phyloP scores from a whole-genome alignment of 768 basidiomycete species.

The Boletales sp. region DNA sequence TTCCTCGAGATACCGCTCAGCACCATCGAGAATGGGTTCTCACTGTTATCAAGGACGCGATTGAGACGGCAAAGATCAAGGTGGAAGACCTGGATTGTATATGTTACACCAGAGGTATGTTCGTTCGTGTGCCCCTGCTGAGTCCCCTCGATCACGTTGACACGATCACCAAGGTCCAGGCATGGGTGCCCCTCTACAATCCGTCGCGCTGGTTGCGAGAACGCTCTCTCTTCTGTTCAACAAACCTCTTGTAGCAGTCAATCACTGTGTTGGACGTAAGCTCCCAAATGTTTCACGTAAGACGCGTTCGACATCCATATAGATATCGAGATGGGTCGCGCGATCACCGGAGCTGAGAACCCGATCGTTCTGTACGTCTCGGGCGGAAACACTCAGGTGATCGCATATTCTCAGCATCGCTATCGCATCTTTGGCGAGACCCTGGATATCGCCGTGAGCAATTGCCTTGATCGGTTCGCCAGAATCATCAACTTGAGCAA shows the following conservation, averaged over 20 bases:
- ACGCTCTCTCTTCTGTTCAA: conserved; percentile 82
- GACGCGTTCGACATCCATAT: conserved; percentile 1
- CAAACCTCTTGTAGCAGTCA: conserved; percentile 96
- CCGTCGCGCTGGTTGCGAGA: conserved; percentile 90
- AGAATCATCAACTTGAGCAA: conserved; percentile 92
- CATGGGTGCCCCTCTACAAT: conserved; percentile 96
- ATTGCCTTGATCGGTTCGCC: conserved; percentile 96
- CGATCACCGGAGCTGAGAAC: conserved; percentile 91
- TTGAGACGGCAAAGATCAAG: conserved; percentile 61
- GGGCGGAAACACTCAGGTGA: conserved; percentile 98
- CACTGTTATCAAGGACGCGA: conserved; percentile 73
- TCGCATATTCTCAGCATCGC: conserved; percentile 95
- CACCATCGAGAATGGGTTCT: conserved; percentile 95
- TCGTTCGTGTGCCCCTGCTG: neutral
- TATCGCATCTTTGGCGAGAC: conserved; percentile 99
- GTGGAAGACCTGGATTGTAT: conserved; percentile 89
- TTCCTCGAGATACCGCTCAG: conserved; percentile 91
- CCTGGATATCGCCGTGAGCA: conserved; percentile 98
- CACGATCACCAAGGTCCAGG: conserved; percentile 72
- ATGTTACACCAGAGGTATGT: conserved; percentile 91
- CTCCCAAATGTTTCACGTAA: neutral
- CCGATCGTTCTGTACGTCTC: conserved; percentile 98
- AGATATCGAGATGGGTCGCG: conserved; percentile 99
- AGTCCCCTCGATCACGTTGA: neutral
- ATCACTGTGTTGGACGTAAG: conserved; percentile 98